Percentiles rank a stretch among this genome's conserved stretches.
Evolutionary conservation across 2,329 filamentous ascomycete species (phyloP).

Genomic region (Neonectria hederae): DNA sequence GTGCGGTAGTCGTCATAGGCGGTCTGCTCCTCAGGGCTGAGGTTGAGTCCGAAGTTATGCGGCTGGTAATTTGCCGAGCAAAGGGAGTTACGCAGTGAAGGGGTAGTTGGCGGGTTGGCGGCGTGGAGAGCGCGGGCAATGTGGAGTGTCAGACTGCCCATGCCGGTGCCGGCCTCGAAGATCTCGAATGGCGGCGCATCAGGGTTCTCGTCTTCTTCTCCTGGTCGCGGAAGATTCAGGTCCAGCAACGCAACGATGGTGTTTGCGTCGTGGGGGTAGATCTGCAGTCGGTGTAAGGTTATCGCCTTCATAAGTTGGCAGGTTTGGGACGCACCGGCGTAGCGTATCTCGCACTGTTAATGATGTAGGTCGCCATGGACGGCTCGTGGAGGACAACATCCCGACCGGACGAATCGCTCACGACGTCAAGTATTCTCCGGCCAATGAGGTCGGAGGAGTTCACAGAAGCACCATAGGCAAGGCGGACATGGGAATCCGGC

Average conservation of each 20-base stretch:
- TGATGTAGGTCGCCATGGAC: slow-evolving; percentile 77
- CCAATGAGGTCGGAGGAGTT: slow-evolving; percentile 70
- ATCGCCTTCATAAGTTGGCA: not conserved
- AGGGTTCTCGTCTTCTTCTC: slow-evolving; percentile 46
- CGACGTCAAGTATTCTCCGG: slow-evolving; percentile 64
- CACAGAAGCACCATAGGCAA: slow-evolving; percentile 58
- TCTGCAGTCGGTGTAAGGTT: slow-evolving; percentile 31
- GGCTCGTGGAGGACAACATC: slow-evolving; percentile 69
- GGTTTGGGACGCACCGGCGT: slow-evolving; percentile 62
- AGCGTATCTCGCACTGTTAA: slow-evolving; percentile 73
- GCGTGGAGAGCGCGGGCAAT: slow-evolving; percentile 80
- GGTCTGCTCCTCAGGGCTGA: slow-evolving; percentile 42
- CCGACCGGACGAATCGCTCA: slow-evolving; percentile 61
- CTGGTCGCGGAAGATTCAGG: slow-evolving; percentile 66
- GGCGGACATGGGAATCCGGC: slow-evolving; percentile 44
- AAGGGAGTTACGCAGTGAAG: slow-evolving; percentile 50
- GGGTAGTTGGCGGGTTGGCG: slow-evolving; percentile 66
- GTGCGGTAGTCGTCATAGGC: slow-evolving; percentile 56
- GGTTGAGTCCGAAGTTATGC: slow-evolving; percentile 36
- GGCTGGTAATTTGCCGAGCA: slow-evolving; percentile 38
- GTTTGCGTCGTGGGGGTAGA: slow-evolving; percentile 78
- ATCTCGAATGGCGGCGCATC: slow-evolving; percentile 70
- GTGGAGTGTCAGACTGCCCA: slow-evolving; percentile 80
- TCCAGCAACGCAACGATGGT: slow-evolving; percentile 81
- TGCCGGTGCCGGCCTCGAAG: slow-evolving; percentile 86